Percentiles rank a stretch among this genome's conserved stretches.
phyloP scores from a whole-genome alignment of 768 basidiomycete species.

The Termitomyces eurrhizus region DNA sequence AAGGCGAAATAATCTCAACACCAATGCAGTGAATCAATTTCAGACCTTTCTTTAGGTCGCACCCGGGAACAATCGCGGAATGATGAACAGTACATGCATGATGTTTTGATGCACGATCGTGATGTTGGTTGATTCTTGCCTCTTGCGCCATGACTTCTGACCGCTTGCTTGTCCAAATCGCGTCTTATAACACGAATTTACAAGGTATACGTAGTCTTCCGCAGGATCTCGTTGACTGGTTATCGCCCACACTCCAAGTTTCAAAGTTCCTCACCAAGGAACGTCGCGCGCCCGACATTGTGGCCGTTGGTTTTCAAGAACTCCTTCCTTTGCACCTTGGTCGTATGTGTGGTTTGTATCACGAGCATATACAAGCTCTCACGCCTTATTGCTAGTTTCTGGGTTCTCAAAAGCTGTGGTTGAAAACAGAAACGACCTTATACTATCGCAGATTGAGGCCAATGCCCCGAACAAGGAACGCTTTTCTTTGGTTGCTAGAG shows the following conservation, averaged over 20 bases:
- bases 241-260: slow-evolving; percentile 76
- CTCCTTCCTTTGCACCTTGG: slow-evolving; percentile 86
- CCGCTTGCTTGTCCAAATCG: slow-evolving; percentile 68
- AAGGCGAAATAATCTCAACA: too few relatives aligned
- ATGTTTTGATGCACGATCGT: neutral
- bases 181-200: slow-evolving; percentile 89
- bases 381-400: slow-evolving; percentile 47
- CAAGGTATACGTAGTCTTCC: slow-evolving; percentile 72
- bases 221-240: slow-evolving; percentile 90
- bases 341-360: slow-evolving; percentile 44
- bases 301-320: slow-evolving; percentile 94
- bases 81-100: neutral
- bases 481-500: slow-evolving; percentile 75
- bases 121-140: neutral
- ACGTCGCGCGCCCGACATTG: slow-evolving; percentile 72
- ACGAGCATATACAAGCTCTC: slow-evolving; percentile 4
- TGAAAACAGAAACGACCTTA: slow-evolving; percentile 63
- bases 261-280: slow-evolving; percentile 65
- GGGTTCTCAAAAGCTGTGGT: slow-evolving; percentile 73
- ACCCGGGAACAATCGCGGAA: too few relatives aligned
- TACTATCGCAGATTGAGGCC: slow-evolving; percentile 68
- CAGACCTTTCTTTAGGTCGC: too few relatives aligned
- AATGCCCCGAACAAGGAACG: slow-evolving; percentile 69
- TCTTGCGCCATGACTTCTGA: slow-evolving; percentile 15
- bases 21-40: too few relatives aligned